Conservation (phyloP, 1,284 basidiomycete genomes). For the Apiotrichum domesticum region DNA sequence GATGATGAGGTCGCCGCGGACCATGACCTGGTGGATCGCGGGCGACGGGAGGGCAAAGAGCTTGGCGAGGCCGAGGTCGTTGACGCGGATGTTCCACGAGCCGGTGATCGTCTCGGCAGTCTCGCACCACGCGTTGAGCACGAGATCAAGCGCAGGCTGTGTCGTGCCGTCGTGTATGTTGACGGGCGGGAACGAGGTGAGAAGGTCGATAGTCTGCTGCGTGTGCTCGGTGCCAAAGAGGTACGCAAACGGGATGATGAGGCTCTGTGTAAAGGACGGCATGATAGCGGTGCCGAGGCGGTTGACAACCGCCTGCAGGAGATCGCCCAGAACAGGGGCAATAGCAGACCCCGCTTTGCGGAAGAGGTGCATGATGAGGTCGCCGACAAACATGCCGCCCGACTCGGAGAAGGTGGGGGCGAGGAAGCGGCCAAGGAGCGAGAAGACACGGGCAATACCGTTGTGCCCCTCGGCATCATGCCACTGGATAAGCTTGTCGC, state of each 20-base stretch:
- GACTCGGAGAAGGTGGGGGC: slow-evolving; percentile 61
- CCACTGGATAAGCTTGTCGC: slow-evolving; percentile 71
- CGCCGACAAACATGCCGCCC: slow-evolving; percentile 85
- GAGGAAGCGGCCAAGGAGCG: slow-evolving; percentile 68
- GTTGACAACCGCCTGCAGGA: slow-evolving; percentile 73
- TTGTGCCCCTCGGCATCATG: slow-evolving; percentile 59
- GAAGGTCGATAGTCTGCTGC: slow-evolving; percentile 65
- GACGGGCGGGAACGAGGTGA: slow-evolving; percentile 56
- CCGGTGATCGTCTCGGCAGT: slow-evolving; percentile 90
- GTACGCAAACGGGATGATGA: slow-evolving; percentile 89
- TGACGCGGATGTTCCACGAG: slow-evolving; percentile 82
- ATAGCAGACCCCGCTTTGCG: slow-evolving; percentile 66
- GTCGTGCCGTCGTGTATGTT: slow-evolving; percentile 49
- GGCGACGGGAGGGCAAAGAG: slow-evolving; percentile 64
- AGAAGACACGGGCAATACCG: slow-evolving; percentile 68
- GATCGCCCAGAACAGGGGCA: slow-evolving; percentile 64
- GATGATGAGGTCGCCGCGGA: slow-evolving; percentile 90
- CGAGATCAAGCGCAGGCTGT: slow-evolving; percentile 60
- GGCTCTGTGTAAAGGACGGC: slow-evolving; percentile 72
- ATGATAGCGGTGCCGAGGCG: slow-evolving; percentile 79
- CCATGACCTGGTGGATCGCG: slow-evolving; percentile 60
- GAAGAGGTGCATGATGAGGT: slow-evolving; percentile 86
- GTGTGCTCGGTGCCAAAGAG: slow-evolving; percentile 72
- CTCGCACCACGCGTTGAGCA: slow-evolving; percentile 87
- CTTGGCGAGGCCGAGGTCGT: slow-evolving; percentile 69